Base-by-base conservation (phyloP, 139 green algal species). In the Chlamydomonas sp. region DNA sequence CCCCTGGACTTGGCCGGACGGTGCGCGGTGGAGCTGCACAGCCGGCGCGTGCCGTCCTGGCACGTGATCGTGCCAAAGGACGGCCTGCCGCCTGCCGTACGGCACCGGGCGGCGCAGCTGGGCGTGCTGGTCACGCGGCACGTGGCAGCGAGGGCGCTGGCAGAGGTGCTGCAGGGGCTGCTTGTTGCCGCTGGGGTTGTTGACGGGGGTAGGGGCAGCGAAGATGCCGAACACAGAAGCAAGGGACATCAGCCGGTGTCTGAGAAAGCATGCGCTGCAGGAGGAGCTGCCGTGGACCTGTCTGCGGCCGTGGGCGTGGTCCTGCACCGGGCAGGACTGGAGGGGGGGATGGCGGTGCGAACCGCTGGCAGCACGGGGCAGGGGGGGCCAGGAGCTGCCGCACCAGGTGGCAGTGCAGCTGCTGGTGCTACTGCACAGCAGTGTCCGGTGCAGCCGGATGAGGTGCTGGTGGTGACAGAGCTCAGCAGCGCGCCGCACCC, bases 311-410 rank as follows among this genome's bases (percentile, higher is more conserved):
- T 62, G 5, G 73, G 72, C 6, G 80, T 87, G 8, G 83, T 73
- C 4, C n/a, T 87, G 83, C 83, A 87, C 1, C 83, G 83, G 7
- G 14, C 16, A 4, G 83, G 83, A 0, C 4, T 87, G 20, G 72
- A 87, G 63, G 83, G 83, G 18, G 18, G 72, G n/a, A 12, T 87
- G n/a, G 31, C 31, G 62, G 10, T 80, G n/a, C 31, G 73, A 76
- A 49, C 31, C 31, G 15, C 80, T 61, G 15, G 49, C 49, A 31
- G 31, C 15, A 4, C 20, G 5, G 12, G 72, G 71, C 20, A n/a
- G 7, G 5, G 71, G 20, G 20, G n/a, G 10, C 69, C 17, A 49
- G 69, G 2, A 3, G 31, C 31, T 49, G 31, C 31, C 31, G 31
- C 31, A 0, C 31, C 31, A 49, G 31, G 12, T 71, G 66, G 12